These are phyloP conservation scores for Teratosphaeriaceae sp. DNA, from an alignment of 2,329 filamentous ascomycete species.

Conservation along the genomic window DNA sequence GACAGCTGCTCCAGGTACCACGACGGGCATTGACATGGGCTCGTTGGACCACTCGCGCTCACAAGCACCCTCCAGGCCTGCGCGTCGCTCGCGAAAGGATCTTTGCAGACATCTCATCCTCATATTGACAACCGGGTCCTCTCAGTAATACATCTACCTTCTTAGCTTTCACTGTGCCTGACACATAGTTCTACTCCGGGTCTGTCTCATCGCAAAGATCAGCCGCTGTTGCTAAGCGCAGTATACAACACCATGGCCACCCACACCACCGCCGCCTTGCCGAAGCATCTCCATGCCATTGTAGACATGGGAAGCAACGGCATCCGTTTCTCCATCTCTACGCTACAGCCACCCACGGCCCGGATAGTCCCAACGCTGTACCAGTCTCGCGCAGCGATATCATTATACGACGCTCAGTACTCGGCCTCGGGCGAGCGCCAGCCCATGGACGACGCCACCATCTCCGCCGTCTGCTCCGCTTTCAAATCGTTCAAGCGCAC, in stretches of 20 bases:
- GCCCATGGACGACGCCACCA: conserved; percentile 54
- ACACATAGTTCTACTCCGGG: too few relatives aligned
- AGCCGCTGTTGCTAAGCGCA: too few relatives aligned
- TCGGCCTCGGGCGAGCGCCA: conserved; percentile 33
- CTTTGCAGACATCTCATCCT: too few relatives aligned
- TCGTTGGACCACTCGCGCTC: too few relatives aligned
- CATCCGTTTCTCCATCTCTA: conserved; percentile 85
- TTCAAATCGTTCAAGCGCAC: conserved; percentile 65
- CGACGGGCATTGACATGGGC: too few relatives aligned
- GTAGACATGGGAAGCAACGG: conserved; percentile 61
- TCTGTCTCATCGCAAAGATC: too few relatives aligned
- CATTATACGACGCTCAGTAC: conserved; percentile 73
- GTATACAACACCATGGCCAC: conserved; percentile 1
- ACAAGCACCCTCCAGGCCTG: too few relatives aligned
- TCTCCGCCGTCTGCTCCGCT: conserved; percentile 58
- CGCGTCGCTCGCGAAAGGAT: too few relatives aligned
- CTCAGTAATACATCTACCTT: too few relatives aligned
- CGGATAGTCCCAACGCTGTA: conserved; percentile 73
- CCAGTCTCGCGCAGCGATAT: conserved; percentile 71
- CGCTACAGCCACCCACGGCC: conserved; percentile 62
- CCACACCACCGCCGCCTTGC: neutral
- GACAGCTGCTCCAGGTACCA: too few relatives aligned
- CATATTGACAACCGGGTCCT: too few relatives aligned
- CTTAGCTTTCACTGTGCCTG: too few relatives aligned
- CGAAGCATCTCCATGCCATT: conserved; percentile 24